Evolutionary conservation across 768 basidiomycete species (phyloP).

Genomic region (Pleurotus ostreatus): DNA sequence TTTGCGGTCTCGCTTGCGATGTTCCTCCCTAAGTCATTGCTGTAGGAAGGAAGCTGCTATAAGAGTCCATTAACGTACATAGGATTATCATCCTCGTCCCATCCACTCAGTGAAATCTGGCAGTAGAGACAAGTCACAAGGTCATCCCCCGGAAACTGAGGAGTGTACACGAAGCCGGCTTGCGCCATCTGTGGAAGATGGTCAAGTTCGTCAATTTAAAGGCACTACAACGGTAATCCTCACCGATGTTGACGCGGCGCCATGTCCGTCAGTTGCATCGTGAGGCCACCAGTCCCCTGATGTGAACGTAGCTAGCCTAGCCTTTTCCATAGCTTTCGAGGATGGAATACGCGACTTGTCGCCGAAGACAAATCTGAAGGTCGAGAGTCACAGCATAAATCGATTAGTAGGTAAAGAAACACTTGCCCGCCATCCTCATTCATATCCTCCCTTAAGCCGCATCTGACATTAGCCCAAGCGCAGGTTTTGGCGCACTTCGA

Average conservation of each 20-base stretch:
- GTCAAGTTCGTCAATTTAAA: too few relatives aligned
- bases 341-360: constrained; percentile 63
- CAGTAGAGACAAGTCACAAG: constrained; percentile 86
- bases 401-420: background rate
- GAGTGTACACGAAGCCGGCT: constrained; percentile 84
- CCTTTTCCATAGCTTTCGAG: constrained; percentile 66
- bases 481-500: constrained; percentile 61
- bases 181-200: constrained; percentile 64
- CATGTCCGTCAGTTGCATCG: constrained; percentile 55
- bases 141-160: constrained; percentile 67
- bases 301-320: constrained; percentile 63
- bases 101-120: constrained; percentile 71
- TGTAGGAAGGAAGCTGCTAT: background rate
- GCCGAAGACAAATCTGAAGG: constrained; percentile 51
- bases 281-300: constrained; percentile 63
- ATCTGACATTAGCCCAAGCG: constrained; percentile 79
- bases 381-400: background rate
- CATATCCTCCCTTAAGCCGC: constrained; percentile 58
- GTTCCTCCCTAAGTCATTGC: constrained; percentile 56
- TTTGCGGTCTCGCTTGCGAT: constrained; percentile 61
- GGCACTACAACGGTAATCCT: background rate
- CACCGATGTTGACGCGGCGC: constrained; percentile 72
- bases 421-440: constrained; percentile 54
- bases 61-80: constrained; percentile 48
- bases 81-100: constrained; percentile 87